Evolutionary conservation across 768 basidiomycete genomes (phyloP).

Genomic region (Astraeus odoratus): DNA sequence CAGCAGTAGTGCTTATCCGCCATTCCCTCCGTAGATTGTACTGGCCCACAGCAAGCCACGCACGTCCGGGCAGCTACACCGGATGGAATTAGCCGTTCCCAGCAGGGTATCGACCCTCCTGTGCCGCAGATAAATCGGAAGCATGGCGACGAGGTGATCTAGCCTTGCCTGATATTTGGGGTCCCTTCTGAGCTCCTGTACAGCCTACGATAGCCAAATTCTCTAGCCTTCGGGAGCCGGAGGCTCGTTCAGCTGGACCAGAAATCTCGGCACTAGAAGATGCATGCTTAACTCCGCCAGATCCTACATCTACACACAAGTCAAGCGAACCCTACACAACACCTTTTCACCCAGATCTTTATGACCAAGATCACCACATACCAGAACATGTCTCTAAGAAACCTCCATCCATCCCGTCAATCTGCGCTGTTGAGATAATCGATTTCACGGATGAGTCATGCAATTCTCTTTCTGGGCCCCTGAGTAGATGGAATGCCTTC

Average conservation of each 20-base stretch:
- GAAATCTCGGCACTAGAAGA: neutral
- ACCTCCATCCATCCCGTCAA: neutral
- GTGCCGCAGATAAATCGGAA: too few species aligned
- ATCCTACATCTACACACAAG: neutral
- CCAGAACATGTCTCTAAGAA: too few species aligned
- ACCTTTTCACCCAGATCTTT: neutral
- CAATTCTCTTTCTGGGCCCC: neutral
- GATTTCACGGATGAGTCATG: constrained; percentile 6
- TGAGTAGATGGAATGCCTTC: constrained; percentile 18
- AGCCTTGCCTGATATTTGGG: neutral
- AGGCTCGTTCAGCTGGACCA: neutral
- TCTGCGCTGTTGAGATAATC: constrained; percentile 1
- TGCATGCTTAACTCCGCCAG: neutral
- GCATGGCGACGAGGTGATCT: neutral
- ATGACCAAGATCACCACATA: neutral
- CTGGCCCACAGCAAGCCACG: neutral
- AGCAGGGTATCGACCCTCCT: too few species aligned
- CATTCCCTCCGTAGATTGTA: neutral
- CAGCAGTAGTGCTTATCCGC: neutral
- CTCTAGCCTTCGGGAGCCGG: neutral
- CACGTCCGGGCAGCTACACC: neutral
- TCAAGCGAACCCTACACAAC: neutral
- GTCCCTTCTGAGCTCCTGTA: neutral
- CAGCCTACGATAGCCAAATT: neutral
- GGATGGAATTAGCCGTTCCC: too few species aligned